Conservation (phyloP, 2,329 filamentous ascomycete genomes). For the Alternaria solani region DNA sequence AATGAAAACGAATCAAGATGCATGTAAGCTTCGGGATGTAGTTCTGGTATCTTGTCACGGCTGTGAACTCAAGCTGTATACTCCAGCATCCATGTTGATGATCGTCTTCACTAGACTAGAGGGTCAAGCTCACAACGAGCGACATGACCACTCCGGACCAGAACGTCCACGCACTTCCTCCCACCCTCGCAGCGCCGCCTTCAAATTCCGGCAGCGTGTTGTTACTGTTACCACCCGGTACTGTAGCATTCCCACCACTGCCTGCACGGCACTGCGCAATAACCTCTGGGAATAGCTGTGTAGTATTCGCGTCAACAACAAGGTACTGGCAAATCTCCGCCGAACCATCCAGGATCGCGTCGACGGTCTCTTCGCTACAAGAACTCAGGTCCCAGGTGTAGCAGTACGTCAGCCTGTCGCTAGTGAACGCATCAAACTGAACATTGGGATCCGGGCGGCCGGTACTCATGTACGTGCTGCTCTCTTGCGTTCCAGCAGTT, state of each 20-base stretch:
- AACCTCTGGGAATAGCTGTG: slow-evolving; percentile 27
- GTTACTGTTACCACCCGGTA: background rate
- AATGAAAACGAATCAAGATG: background rate
- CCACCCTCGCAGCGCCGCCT: slow-evolving; percentile 3
- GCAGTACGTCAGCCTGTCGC: slow-evolving; percentile 21
- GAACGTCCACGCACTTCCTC: background rate
- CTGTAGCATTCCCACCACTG: slow-evolving; percentile 7
- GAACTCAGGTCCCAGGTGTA: slow-evolving; percentile 26
- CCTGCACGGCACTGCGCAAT: slow-evolving; percentile 22
- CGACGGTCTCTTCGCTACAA: slow-evolving; percentile 25
- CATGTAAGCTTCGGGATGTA: background rate
- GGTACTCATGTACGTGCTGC: slow-evolving; percentile 20
- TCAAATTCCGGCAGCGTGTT: slow-evolving; percentile 14
- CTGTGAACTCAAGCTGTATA: background rate
- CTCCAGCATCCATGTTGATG: background rate
- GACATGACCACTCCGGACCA: background rate
- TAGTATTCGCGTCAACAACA: slow-evolving; percentile 31
- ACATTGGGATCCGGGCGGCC: slow-evolving; percentile 24
- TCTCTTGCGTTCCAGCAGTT: slow-evolving; percentile 8
- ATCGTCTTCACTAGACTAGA: background rate
- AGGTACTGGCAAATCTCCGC: slow-evolving; percentile 28
- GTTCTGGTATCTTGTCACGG: background rate
- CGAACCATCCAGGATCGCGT: slow-evolving; percentile 20
- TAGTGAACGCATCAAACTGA: slow-evolving; percentile 16
- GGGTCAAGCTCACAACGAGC: background rate